Base-by-base conservation (phyloP, 257 asterid species). In the Thymus mandschuricus region DNA sequence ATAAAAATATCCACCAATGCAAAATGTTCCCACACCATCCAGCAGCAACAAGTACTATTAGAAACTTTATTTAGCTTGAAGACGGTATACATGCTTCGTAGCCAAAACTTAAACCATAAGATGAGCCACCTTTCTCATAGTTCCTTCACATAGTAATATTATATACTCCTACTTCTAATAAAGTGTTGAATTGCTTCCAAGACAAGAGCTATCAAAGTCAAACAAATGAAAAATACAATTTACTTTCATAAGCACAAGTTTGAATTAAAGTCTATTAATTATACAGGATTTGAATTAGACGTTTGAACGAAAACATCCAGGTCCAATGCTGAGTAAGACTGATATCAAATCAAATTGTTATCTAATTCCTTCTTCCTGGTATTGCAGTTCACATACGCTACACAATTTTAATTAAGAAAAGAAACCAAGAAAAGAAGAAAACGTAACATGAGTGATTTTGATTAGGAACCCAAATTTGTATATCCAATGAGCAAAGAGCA, bases 331-430 rank as follows among this genome's bases (percentile, higher is more conserved):
- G 52, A 66, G 29, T 13, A 65, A n/a, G 40, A 68, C 46, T 59
- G 35, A 44, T 34, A 55, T n/a, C 70, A 68, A 10, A 64, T 34
- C 63, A 55, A 28, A 64, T 62, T 61, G 66, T 28, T 54, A 11
- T 21, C 68, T 15, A 52, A 73, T 61, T 71, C 64, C 66, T 66
- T 64, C 60, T 62, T 38, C 48, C 57, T 45, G 8, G 44, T 27
- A 9, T 46, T 57, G 21, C 28, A 27, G 30, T 21, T 21, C 21
- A 21, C 21, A 62, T 63, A 64, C 43, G 15, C 15, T 29, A 7
- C 64, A 30, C 3, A 45, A 28, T 54, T 31, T 55, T 27, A 27
- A 12, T 61, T 9, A 28, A 66, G 43, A 60, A 41, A 3, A 10
- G 31, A 44, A 11, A 55, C 44, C 33, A 62, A 38, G 41, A 38